These are phyloP conservation scores for Adansonia digitata DNA, from an alignment of 345 rosid genomes.

Conservation along the genomic window DNA sequence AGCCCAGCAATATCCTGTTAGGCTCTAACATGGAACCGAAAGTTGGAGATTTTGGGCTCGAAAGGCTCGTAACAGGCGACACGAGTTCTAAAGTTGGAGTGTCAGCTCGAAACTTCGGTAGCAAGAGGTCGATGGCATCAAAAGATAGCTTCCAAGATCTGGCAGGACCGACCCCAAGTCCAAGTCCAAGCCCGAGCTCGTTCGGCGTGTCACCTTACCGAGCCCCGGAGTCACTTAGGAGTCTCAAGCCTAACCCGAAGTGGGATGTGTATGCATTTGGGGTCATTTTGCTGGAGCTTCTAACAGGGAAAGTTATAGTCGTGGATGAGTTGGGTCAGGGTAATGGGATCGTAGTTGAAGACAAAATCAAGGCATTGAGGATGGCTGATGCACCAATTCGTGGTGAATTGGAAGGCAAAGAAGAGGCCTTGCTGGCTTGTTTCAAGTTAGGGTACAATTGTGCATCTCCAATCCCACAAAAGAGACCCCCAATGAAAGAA, in stretches of 20 bases:
- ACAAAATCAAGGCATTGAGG: conserved; percentile 52
- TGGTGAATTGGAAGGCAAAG: conserved; percentile 76
- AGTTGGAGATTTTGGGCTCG: conserved; percentile 90
- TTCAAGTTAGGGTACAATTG: conserved; percentile 75
- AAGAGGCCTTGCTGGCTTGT: conserved; percentile 67
- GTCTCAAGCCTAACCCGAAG: conserved; percentile 71
- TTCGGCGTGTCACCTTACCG: conserved; percentile 60
- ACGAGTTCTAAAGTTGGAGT: conserved; percentile 44
- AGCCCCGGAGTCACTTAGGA: conserved; percentile 85
- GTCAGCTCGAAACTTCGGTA: conserved; percentile 75
- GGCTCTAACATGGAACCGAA: conserved; percentile 73
- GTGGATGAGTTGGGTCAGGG: conserved; percentile 90
- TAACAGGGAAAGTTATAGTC: conserved; percentile 59
- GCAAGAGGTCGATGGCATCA: conserved; percentile 42
- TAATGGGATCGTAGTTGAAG: conserved; percentile 61
- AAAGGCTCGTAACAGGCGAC: conserved; percentile 60
- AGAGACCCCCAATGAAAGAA: conserved; percentile 86
- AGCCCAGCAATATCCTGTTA: conserved; percentile 84
- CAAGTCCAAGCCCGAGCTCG: conserved; percentile 59
- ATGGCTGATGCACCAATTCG: conserved; percentile 70
- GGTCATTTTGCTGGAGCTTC: conserved; percentile 65
- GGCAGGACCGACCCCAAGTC: conserved; percentile 64
- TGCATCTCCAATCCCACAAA: conserved; percentile 81
- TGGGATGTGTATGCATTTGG: conserved; percentile 95
- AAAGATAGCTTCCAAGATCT: conserved; percentile 58